Conservation (phyloP, 2,329 filamentous ascomycete species). For the Fusarium sp. region DNA sequence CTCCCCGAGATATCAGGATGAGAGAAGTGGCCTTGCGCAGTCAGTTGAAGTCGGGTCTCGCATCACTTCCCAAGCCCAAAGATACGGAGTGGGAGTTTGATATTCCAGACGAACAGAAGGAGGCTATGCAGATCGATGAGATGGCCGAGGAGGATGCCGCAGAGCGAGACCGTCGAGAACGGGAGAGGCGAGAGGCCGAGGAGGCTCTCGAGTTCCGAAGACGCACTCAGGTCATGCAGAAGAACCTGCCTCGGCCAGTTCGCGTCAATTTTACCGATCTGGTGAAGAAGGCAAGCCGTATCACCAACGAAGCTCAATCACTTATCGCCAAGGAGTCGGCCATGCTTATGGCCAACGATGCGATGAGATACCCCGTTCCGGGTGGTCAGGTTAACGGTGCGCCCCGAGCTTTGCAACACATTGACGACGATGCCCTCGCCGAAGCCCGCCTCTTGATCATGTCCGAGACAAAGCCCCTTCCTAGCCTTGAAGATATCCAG, state of each 20-base stretch:
- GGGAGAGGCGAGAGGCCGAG: conserved; percentile 76
- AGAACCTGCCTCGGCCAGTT: conserved; percentile 80
- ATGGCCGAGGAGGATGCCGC: conserved; percentile 71
- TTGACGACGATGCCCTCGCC: conserved; percentile 79
- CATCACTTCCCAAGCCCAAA: conserved; percentile 89
- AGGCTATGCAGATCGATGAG: conserved; percentile 60
- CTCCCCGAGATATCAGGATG: conserved; percentile 80
- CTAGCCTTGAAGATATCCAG: conserved; percentile 64
- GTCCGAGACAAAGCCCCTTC: conserved; percentile 70
- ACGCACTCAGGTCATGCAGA: conserved; percentile 92
- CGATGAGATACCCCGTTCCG: conserved; percentile 77
- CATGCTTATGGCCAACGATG: conserved; percentile 84
- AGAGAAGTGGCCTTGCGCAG: conserved; percentile 76
- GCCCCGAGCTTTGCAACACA: conserved; percentile 67
- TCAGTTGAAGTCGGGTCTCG: conserved; percentile 78
- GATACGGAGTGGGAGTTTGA: conserved; percentile 96
- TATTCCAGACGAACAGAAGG: conserved; percentile 83
- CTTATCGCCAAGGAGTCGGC: conserved; percentile 83
- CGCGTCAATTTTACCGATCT: conserved; percentile 78
- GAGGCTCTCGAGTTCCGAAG: conserved; percentile 84
- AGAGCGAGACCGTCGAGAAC: conserved; percentile 83
- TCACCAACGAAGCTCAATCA: conserved; percentile 73
- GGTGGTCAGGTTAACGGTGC: conserved; percentile 74
- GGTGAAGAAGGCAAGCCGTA: conserved; percentile 69
- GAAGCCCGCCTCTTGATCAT: conserved; percentile 82